Evolutionary conservation across 306 rosid species (phyloP), one percentile per base, ranked within the genome.

Genomic region (Chamaecrista fasciculata): DNA sequence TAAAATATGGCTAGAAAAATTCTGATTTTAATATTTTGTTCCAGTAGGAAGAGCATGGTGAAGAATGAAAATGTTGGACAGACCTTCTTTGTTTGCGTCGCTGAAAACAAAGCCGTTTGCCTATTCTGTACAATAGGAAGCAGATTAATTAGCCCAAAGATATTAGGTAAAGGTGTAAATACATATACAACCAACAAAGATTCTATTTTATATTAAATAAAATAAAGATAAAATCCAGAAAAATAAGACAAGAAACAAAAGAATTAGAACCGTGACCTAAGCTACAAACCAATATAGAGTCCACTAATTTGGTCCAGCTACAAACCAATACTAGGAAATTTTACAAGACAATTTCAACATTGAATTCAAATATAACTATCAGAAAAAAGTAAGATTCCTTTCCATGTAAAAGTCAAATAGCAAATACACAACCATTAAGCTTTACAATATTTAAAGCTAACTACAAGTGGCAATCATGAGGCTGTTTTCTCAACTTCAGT

Each of bases 11-110:
- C 43, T 31, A 9, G 11, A 72, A 46, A 42, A 20, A 31, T 11
- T 39, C 8, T 39, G 55, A n/a, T 34, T 50, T 14, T 14, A 29
- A 6, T 62, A 52, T 71, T 29, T 66, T 34, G 44, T 8, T 69
- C 37, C 40, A n/a, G 58, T 29, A 2, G 59, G 56, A 63, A 34
- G 46, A 66, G 51, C 39, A 28, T 43, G 15, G 34, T 24, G 28
- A 43, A 66, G 25, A 25, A 21, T 25, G 18, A 34, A 74, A 71
- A 62, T 5, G 51, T 51, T 39, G 68, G 49, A 73, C 89, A 73
- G 59, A 90, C 99, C 97, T 91, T 90, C 79, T 91, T 84, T 12
- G 97, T 94, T 76, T 94, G 99, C 31, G 97, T 94, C n/a, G 99
- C 97, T 25, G 99, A 94, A 76, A 94, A 94, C 67, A 94, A 84